A percentile compares a stretch with the other conserved stretches of the same genome.
These are phyloP conservation scores for Trichocladium uniseriatum DNA, from an alignment of 495 filamentous ascomycete species.

Conservation along the genomic window DNA sequence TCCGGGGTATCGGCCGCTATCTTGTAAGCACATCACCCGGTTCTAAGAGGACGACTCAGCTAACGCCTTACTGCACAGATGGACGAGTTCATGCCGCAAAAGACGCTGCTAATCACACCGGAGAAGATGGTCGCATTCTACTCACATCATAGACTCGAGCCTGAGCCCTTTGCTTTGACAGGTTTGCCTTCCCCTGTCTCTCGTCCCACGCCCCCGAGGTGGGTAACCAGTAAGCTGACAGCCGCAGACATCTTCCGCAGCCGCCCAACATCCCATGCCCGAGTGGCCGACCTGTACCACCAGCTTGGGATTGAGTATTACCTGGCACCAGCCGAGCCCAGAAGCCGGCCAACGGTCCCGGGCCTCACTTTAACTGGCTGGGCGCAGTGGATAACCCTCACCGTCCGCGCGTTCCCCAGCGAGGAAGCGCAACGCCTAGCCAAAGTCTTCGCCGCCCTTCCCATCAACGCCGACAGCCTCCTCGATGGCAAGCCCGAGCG, in stretches of 20 bases:
- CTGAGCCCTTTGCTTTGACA: slow-evolving; percentile 43
- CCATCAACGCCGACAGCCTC: slow-evolving; percentile 49
- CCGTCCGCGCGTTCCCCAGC: slow-evolving; percentile 70
- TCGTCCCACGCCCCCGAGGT: too few relatives aligned
- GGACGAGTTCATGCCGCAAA: slow-evolving; percentile 62
- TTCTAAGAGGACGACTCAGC: not conserved
- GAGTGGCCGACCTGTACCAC: slow-evolving; percentile 57
- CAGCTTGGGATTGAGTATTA: slow-evolving; percentile 73
- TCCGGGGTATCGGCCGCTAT: slow-evolving; percentile 68
- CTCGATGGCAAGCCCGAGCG: slow-evolving; percentile 62
- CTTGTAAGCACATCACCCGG: slow-evolving; percentile 47
- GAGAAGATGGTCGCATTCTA: slow-evolving; percentile 77
- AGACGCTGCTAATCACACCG: slow-evolving; percentile 71
- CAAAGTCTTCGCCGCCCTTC: slow-evolving; percentile 63
- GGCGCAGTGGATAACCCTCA: slow-evolving; percentile 61
- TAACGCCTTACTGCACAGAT: slow-evolving; percentile 41
- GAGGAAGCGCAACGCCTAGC: slow-evolving; percentile 66
- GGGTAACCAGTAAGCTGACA: not conserved
- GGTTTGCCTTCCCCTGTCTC: slow-evolving; percentile 16
- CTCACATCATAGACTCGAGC: slow-evolving; percentile 48
- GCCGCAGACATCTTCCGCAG: slow-evolving; percentile 7
- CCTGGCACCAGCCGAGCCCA: slow-evolving; percentile 56
- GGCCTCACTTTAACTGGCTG: slow-evolving; percentile 75
- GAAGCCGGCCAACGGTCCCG: slow-evolving; percentile 58
- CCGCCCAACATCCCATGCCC: slow-evolving; percentile 25